Percentiles rank a stretch among this genome's conserved stretches.
phyloP scores from a whole-genome alignment of 192 early-diverging fungal species.

The Umbelopsis isabellina region DNA sequence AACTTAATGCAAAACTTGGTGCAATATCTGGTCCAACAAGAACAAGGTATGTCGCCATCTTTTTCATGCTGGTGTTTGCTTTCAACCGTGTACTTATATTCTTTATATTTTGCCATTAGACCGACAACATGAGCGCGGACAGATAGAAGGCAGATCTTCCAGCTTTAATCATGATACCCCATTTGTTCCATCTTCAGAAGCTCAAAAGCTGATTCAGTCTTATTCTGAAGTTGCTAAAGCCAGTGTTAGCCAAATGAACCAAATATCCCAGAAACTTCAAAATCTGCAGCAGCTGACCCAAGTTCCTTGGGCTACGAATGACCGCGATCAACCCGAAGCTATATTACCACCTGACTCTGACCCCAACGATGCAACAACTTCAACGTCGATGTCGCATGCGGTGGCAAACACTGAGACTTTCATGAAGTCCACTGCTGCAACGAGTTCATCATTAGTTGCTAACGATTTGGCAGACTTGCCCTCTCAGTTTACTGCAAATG shows the following conservation, averaged over 20 bases:
- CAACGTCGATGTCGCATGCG: background rate
- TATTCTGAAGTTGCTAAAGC: constrained; percentile 34
- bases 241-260: constrained; percentile 34
- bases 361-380: background rate
- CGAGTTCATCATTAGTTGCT: background rate
- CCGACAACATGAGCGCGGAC: constrained; percentile 3
- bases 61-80: background rate
- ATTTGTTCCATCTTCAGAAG: constrained; percentile 30
- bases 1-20: constrained; percentile 46
- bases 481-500: constrained; percentile 4
- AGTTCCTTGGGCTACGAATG: background rate
- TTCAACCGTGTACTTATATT: background rate
- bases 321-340: background rate
- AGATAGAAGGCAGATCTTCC: background rate
- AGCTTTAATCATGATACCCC: constrained; percentile 19
- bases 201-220: constrained; percentile 39
- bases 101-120: background rate
- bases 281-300: constrained; percentile 23
- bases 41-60: constrained; percentile 34
- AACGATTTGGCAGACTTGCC: background rate
- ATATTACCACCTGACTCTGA: background rate
- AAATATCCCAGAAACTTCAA: constrained; percentile 31
- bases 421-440: background rate
- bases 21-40: constrained; percentile 36
- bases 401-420: background rate